phyloP scores from a whole-genome alignment of 192 early-diverging fungal genomes.

The Entomortierella chlamydospora region DNA sequence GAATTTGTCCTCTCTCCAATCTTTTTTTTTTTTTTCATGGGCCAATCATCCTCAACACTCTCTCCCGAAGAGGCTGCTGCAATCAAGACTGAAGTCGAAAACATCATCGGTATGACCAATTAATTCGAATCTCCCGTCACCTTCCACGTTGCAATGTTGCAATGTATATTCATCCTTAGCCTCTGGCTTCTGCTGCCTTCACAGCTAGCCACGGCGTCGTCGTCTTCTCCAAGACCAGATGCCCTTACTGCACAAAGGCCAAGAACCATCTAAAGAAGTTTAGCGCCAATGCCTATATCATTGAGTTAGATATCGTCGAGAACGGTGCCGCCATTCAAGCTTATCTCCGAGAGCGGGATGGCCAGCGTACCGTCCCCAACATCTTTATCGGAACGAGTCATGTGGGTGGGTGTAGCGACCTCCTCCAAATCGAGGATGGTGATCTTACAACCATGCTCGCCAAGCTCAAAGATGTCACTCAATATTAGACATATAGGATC shows the following conservation, averaged over 20 bases:
- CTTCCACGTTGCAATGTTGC: too few species aligned
- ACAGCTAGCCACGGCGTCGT: constrained; percentile 57
- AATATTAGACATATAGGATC: neutral
- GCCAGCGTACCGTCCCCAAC: constrained; percentile 82
- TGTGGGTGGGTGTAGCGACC: constrained; percentile 73
- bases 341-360: constrained; percentile 65
- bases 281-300: constrained; percentile 49
- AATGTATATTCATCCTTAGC: neutral
- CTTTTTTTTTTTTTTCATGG: constrained; percentile 13
- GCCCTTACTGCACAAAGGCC: constrained; percentile 74
- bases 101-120: constrained; percentile 49
- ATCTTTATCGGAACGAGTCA: constrained; percentile 76
- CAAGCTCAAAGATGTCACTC: constrained; percentile 14
- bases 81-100: constrained; percentile 55
- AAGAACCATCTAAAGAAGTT: constrained; percentile 58
- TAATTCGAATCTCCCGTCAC: neutral
- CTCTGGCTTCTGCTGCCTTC: neutral
- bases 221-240: constrained; percentile 85
- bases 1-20: neutral
- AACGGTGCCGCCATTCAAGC: constrained; percentile 68
- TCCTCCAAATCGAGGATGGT: constrained; percentile 57
- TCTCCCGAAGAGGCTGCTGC: constrained; percentile 55
- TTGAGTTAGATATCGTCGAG: constrained; percentile 67
- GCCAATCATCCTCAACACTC: constrained; percentile 49
- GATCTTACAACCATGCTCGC: constrained; percentile 61